A percentile compares a stretch with the other conserved stretches of the same genome.
phyloP scores from a whole-genome alignment of 2,329 filamentous ascomycete species.

The Penicillium brasilianum region DNA sequence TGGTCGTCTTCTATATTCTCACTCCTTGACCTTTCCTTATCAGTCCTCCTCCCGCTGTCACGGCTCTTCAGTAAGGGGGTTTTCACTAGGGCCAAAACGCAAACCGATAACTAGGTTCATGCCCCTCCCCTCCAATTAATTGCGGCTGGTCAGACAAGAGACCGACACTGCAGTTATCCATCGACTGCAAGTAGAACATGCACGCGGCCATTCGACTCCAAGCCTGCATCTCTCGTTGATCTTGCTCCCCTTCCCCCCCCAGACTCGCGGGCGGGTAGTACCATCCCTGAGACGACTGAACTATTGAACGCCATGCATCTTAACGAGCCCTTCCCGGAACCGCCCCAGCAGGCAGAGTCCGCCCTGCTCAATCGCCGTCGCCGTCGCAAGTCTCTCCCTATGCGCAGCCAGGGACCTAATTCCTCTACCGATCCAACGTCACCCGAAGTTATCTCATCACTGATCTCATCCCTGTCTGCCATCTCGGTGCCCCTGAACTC shows the following conservation, averaged over 20 bases:
- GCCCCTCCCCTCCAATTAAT: neutral
- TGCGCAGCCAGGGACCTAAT: conserved; percentile 39
- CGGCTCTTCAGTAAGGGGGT: conserved; percentile 26
- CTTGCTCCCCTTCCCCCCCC: conserved; percentile 4
- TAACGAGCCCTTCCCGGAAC: conserved; percentile 30
- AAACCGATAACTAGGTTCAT: neutral
- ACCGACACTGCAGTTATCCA: conserved; percentile 12
- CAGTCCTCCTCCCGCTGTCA: conserved; percentile 19
- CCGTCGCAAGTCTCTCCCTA: conserved; percentile 53
- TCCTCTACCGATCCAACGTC: conserved; percentile 50
- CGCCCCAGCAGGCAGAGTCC: conserved; percentile 32
- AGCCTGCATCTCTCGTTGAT: conserved; percentile 34
- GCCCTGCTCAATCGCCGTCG: conserved; percentile 41
- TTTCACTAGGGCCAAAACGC: conserved; percentile 15
- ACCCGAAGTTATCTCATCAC: conserved; percentile 60
- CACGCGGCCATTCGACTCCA: conserved; percentile 26
- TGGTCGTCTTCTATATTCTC: neutral
- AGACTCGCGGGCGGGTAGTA: conserved; percentile 7
- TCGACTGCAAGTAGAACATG: conserved; percentile 35
- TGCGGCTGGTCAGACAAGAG: neutral
- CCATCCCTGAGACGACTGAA: conserved; percentile 11
- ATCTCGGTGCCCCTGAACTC: conserved; percentile 68
- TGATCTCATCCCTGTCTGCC: conserved; percentile 66
- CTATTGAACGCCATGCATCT: conserved; percentile 42
- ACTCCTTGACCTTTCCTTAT: conserved; percentile 14